Base-by-base conservation (phyloP, 352 stramenopile species). In the Phytophthora aleatoria region DNA sequence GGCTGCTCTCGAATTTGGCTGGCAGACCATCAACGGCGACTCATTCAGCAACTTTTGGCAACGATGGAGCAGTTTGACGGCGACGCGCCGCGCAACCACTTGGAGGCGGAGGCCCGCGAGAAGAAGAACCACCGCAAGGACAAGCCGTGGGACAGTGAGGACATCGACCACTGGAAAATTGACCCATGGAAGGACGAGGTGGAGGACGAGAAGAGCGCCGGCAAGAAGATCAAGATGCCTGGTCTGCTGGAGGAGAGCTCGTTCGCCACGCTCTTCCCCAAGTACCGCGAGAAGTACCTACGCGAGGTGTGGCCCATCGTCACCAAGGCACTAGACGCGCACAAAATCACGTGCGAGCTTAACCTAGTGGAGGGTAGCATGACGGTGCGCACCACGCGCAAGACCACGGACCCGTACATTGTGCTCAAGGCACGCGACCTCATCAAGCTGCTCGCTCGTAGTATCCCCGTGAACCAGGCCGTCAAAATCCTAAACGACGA, bases 201-300 rank as follows among this genome's bases (percentile, higher is more conserved):
- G 20, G 63, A 98, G 28, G 78, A 97, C 48, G 90, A 95, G 28
- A 85, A 97, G 67, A 85, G 92, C 63, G 73, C 71, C 12, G 76
- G 74, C 50, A 83, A 89, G 71, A 87, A 76, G 64, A 56, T 77
- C 55, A 69, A 66, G 43, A 89, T 93, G 81, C 79, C 81, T 12
- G 82, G 86, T 20, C 88, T 99, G 58, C 81, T 99, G 27, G 97
- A 99, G 76, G 98, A 99, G 85, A 98, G 92, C 42, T 99, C 90
- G 53, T 99, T 99, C 77, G 98, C 97, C 38, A 99, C 97, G 53
- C 90, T 99, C 13, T 99, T 99, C 75, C 98, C 98, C 39, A 99
- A 99, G 72, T 99, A 99, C 77, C 86, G 98, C 41, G 98, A 99
- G 78, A 98, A 99, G 67, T 99, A 99, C 81, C 76, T 99, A 31